Conservation (phyloP, 2,329 filamentous ascomycete genomes). For the Neurospora sp. region DNA sequence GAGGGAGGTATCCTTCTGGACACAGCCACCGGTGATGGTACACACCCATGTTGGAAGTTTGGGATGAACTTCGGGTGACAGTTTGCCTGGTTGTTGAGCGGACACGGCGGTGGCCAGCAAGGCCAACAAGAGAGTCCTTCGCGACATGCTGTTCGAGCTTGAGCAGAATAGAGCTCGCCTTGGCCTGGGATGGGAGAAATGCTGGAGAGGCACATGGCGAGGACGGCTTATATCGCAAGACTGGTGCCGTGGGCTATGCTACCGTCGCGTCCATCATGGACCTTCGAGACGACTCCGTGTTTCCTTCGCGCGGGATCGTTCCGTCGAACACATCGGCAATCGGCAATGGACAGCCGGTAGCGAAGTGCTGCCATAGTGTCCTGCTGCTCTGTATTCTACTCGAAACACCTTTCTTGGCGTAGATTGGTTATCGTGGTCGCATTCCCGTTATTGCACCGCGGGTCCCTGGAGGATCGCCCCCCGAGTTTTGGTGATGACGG, state of each 20-base stretch:
- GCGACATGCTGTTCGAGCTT: not conserved
- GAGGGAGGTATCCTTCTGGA: constrained; percentile 33
- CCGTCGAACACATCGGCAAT: not conserved
- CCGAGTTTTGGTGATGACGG: not conserved
- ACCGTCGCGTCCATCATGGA: not conserved
- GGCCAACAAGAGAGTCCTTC: constrained; percentile 1
- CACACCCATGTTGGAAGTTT: constrained; percentile 39
- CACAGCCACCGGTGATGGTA: constrained; percentile 40
- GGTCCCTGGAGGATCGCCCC: not conserved
- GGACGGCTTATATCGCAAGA: not conserved
- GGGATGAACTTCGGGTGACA: constrained; percentile 34
- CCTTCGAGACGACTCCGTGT: not conserved
- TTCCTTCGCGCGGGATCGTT: not conserved
- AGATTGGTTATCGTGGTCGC: not conserved
- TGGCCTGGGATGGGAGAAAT: not conserved
- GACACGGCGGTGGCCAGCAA: not conserved
- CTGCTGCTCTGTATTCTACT: not conserved
- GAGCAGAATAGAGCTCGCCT: not conserved
- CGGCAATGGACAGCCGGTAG: not conserved
- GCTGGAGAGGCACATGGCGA: not conserved
- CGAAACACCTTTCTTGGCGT: not conserved
- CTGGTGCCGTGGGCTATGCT: not conserved
- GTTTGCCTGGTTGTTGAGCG: constrained; percentile 12
- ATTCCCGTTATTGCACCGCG: not conserved
- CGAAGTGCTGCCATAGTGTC: not conserved